Evolutionary conservation across 2,329 filamentous ascomycete genomes (phyloP), one percentile per base, ranked within the genome.

Genomic region (Exophiala aquamarina): DNA sequence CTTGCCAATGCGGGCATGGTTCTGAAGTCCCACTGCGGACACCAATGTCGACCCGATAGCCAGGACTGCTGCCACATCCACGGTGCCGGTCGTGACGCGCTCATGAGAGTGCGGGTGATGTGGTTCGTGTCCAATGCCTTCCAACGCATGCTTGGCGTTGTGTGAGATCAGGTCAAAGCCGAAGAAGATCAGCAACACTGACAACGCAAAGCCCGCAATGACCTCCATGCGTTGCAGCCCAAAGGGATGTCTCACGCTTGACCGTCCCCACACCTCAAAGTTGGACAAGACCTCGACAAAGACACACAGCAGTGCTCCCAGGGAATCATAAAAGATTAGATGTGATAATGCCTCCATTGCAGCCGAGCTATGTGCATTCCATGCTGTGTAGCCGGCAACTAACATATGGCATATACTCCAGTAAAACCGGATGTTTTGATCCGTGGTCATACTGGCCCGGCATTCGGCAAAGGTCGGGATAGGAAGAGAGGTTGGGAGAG

Each of bases 261-360:
- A 92, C 37, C 92, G 82, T 56, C 89, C 89, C 93, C 93, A 98
- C 32, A 97, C 91, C 65, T 98, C 93, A 61, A 98, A 98, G 66
- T 98, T 98, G 41, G 88, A 84, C 38, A 96, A 81, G 1, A 97
- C 88, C 63, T 98, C 93, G 37, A 97, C 92, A 10, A 82, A 84
- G 3, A 95, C 90, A 66, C 92, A 97, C 4, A 97, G 81, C 38
- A 91, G 84, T 3, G 93, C 93, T 26, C 90, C 93, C 2, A 95
- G 82, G 7, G 93, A 92, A 65, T 98, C 93, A 66, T 96, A 98
- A 67, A 97, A 88, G 49, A 97, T 86, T 37, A 98, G 75, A 61
- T 96, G 91, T 8, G 90, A 95, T 14, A 98, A 75, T 0, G 92
- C 92, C 5, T 91, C 96, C 71, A 95, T 86, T 9, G 92, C 89